Conservation (phyloP, 2,329 filamentous ascomycete species). For the Fusarium liriodendri region DNA sequence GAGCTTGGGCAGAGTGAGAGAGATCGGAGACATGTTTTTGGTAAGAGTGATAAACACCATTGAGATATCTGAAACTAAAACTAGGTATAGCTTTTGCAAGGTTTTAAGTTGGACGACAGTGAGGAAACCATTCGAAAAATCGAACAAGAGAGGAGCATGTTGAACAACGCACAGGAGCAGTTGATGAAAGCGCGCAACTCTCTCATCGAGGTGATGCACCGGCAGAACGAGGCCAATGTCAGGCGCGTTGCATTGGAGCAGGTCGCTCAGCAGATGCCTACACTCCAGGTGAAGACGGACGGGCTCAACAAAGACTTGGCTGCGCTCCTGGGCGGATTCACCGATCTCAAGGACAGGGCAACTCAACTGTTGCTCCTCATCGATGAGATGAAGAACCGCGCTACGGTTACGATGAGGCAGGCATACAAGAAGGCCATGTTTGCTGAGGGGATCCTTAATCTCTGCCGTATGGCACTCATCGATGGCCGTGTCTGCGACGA, state of each 20-base stretch:
- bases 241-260: background rate
- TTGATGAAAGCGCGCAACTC: background rate
- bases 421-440: background rate
- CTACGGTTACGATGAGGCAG: background rate
- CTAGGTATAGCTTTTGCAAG: background rate
- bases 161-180: background rate
- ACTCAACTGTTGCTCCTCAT: background rate
- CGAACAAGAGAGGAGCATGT: background rate
- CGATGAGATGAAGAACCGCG: background rate
- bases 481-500: background rate
- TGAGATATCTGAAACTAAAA: background rate
- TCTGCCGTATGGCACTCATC: background rate
- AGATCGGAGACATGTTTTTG: background rate
- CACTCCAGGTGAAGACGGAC: background rate
- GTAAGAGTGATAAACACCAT: background rate
- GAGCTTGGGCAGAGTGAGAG: background rate
- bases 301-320: background rate
- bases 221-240: background rate
- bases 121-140: background rate
- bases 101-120: too few species aligned
- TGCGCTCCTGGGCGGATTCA: background rate
- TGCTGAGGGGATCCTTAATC: background rate
- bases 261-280: background rate
- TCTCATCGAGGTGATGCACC: background rate
- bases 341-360: background rate